Conservation (phyloP, 768 basidiomycete species). For the Rhodotorula babjevae region DNA sequence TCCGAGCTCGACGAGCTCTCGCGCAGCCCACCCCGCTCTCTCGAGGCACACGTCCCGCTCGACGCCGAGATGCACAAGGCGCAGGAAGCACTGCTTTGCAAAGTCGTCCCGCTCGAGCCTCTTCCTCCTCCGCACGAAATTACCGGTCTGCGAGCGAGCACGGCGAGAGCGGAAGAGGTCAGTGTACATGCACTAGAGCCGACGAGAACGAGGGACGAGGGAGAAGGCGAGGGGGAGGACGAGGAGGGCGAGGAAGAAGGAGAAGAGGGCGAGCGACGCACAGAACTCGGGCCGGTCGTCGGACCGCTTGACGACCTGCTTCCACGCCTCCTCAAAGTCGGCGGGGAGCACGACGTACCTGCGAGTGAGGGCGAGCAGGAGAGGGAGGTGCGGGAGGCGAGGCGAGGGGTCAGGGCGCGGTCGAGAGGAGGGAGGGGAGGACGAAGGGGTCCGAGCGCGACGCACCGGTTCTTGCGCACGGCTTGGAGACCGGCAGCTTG, state of each 20-base stretch:
- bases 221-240: neutral
- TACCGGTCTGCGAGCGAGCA: neutral
- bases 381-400: neutral
- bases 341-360: conserved; percentile 85
- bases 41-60: too few relatives aligned
- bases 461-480: conserved; percentile 85
- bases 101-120: too few relatives aligned
- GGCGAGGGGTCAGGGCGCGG: too few relatives aligned
- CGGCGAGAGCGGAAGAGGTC: too few relatives aligned
- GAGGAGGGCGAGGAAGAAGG: too few relatives aligned
- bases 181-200: too few relatives aligned
- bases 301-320: conserved; percentile 92
- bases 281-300: conserved; percentile 98
- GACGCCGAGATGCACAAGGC: too few relatives aligned
- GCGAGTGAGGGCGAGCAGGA: neutral
- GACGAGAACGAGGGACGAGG: neutral
- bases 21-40: too few relatives aligned
- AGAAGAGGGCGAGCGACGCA: conserved; percentile 45
- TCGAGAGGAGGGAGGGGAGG: neutral
- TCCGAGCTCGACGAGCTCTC: too few relatives aligned
- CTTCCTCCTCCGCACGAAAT: neutral
- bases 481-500: conserved; percentile 98
- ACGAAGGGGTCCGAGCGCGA: neutral
- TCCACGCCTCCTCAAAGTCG: conserved; percentile 99
- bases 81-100: neutral